Conservation (phyloP, 805 yeast genomes). For the Metschnikowia santaceciliae region DNA sequence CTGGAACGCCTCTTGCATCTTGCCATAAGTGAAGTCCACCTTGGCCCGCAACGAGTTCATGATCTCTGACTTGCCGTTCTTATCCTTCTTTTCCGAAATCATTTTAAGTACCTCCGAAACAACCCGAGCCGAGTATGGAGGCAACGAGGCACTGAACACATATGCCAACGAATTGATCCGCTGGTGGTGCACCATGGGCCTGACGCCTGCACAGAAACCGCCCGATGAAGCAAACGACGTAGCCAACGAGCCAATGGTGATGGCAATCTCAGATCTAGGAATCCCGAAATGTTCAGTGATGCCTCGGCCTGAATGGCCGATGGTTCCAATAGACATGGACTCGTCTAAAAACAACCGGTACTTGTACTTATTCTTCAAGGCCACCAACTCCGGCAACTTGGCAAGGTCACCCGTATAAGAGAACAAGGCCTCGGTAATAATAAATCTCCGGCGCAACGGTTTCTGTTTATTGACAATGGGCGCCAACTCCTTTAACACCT, state of each 20-base stretch:
- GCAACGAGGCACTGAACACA: constrained; percentile 91
- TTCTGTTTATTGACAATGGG: constrained; percentile 59
- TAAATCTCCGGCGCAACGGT: constrained; percentile 84
- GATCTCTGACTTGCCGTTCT: constrained; percentile 32
- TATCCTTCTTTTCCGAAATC: constrained; percentile 33
- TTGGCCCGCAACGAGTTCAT: constrained; percentile 38
- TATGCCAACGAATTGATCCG: constrained; percentile 86
- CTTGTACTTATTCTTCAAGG: constrained; percentile 75
- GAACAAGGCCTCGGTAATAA: constrained; percentile 87
- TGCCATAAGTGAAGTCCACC: constrained; percentile 33
- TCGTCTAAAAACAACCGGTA: constrained; percentile 88
- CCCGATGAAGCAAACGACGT: constrained; percentile 80
- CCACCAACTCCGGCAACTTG: constrained; percentile 62
- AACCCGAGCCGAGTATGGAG: constrained; percentile 80
- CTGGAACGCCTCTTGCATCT: constrained; percentile 37
- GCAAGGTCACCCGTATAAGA: constrained; percentile 79
- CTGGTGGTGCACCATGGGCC: constrained; percentile 85
- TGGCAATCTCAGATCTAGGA: constrained; percentile 69
- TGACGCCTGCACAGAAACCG: constrained; percentile 87
- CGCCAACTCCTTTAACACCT: constrained; percentile 56
- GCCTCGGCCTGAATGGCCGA: constrained; percentile 86
- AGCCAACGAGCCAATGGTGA: constrained; percentile 86
- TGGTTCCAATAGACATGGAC: constrained; percentile 76
- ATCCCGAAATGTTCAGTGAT: constrained; percentile 68
- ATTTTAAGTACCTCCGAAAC: constrained; percentile 51